Base-by-base conservation (phyloP, 1,284 basidiomycete species). In the Ganoderma resinaceum region DNA sequence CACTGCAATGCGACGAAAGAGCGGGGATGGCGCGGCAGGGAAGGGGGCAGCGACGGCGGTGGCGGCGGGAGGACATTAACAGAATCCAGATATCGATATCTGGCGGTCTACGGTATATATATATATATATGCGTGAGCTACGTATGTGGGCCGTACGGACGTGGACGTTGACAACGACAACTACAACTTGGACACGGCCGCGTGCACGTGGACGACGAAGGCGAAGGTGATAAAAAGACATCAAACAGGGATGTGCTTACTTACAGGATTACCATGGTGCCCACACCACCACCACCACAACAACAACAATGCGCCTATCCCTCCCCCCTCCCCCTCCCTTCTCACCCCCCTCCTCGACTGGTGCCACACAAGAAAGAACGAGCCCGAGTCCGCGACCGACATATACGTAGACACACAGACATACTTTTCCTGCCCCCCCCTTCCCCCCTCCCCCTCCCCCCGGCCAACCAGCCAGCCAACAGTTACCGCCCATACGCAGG, bases 401-500 rank as follows among this genome's bases (percentile, higher is more conserved):
- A 35, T 8, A 35, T 35, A 35, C 4, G n/a, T 12, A 31, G 3
- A 55, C 55, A 57, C 8, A 20, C 29, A 33, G 14, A 57, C 55
- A 35, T 57, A 57, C 55, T 57, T 57, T 57, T 57, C 55, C 55
- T 20, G 16, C 29, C 7, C 31, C 55, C 33, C 20, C 12, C 14
- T 18, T 20, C 8, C 55, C 16, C 20, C 18, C 2, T 2, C 38
- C 38, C 38, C 55, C 16, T 43, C 18, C 2, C 3, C 38, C 38
- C 38, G 38, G 12, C 14, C 14, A n/a, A n/a, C n/a, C n/a, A n/a
- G n/a, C 9, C 12, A 16, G 42, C 42, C 29, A 63, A 11, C 69
- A 67, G 60, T 64, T 29, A 63, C 11, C 69, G 69, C 62, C 64
- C 61, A 31, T 70, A 73, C 33, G 72, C 35, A 33, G 65, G 62